These are phyloP conservation scores for Ascocoryne sarcoides DNA, from an alignment of 2,329 filamentous ascomycete genomes.

Conservation along the genomic window DNA sequence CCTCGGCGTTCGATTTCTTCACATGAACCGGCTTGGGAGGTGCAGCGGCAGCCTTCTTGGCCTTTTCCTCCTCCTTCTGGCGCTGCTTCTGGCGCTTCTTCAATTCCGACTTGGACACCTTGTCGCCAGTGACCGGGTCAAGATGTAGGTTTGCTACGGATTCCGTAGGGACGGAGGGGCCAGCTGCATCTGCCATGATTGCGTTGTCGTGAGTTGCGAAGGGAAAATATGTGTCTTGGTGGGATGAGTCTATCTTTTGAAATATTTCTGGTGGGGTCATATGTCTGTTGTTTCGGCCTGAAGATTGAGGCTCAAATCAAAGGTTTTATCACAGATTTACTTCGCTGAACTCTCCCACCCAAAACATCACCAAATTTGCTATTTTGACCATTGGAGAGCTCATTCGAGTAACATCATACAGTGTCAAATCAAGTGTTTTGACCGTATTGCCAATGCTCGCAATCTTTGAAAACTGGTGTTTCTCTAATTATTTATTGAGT, in stretches of 20 bases:
- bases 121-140: conserved; percentile 90
- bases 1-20: conserved; percentile 45
- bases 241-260: conserved; percentile 1
- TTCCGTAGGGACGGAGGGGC: conserved; percentile 18
- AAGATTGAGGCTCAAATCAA: conserved; percentile 1
- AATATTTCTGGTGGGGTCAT: conserved; percentile 2
- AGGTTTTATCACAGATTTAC: too few relatives aligned
- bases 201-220: conserved; percentile 6
- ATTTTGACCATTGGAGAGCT: too few relatives aligned
- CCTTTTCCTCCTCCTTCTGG: conserved; percentile 80
- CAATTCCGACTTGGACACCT: conserved; percentile 72
- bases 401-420: too few relatives aligned
- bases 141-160: conserved; percentile 49
- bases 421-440: too few relatives aligned
- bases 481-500: too few relatives aligned
- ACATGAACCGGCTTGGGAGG: conserved; percentile 49
- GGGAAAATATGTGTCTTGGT: background rate
- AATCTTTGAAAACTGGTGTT: too few relatives aligned
- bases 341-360: too few relatives aligned
- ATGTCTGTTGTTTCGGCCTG: conserved; percentile 1
- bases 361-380: too few relatives aligned
- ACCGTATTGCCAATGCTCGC: too few relatives aligned
- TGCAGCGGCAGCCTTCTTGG: conserved; percentile 67
- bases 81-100: conserved; percentile 95
- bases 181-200: conserved; percentile 27